Percentiles rank a stretch among this genome's conserved stretches.
phyloP scores from a whole-genome alignment of 768 basidiomycete species.

The Ephemerocybe angulata region DNA sequence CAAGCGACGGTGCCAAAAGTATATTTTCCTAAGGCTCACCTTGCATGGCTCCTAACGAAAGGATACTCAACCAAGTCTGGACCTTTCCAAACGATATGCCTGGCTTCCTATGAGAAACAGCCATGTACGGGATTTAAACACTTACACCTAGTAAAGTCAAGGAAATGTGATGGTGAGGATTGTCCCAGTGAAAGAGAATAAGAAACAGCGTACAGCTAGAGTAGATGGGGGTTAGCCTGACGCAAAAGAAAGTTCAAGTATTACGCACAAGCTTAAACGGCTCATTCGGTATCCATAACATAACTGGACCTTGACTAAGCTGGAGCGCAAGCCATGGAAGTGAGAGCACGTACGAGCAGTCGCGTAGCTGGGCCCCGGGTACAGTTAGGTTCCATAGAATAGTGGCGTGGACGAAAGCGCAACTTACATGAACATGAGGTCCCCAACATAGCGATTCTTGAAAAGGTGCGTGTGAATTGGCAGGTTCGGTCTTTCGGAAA shows the following conservation, averaged over 20 bases:
- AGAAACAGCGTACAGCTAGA: not conserved
- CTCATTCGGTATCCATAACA: not conserved
- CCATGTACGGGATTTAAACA: not conserved
- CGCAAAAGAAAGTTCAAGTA: not conserved
- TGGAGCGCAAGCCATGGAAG: not conserved
- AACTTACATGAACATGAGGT: constrained; percentile 1
- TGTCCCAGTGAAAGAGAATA: not conserved
- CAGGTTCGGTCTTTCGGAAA: not conserved
- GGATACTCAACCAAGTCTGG: not conserved
- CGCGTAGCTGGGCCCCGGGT: not conserved
- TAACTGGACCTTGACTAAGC: not conserved
- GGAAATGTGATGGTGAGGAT: not conserved
- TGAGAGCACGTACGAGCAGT: not conserved
- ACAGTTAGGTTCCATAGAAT: not conserved
- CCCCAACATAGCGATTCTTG: constrained; percentile 9
- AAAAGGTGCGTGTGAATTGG: not conserved
- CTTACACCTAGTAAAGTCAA: constrained; percentile 4
- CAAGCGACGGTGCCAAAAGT: not conserved
- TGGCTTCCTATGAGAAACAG: not conserved
- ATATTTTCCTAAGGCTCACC: not conserved
- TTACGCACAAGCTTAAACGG: not conserved
- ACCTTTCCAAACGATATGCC: not conserved
- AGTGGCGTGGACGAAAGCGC: not conserved
- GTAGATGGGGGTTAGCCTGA: not conserved
- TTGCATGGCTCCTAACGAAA: constrained; percentile 2